phyloP scores from a whole-genome alignment of 345 rosid genomes.

The Odontarrhena argentea region DNA sequence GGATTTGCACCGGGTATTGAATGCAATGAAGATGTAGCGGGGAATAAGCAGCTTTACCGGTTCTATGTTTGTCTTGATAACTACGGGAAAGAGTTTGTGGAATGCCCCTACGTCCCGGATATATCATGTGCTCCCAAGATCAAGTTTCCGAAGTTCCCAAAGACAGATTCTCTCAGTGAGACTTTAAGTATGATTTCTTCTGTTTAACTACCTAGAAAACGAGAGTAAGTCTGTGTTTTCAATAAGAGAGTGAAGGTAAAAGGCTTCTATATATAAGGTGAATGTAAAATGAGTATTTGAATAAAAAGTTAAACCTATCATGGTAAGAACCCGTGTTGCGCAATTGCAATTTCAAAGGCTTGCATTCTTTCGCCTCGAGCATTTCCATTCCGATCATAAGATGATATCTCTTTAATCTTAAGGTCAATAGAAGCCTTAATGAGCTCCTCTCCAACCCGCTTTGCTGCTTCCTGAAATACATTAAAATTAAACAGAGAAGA shows the following conservation, averaged over 20 bases:
- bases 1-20: conserved; percentile 65
- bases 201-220: conserved; percentile 25
- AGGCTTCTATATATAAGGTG: conserved; percentile 6
- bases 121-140: conserved; percentile 54
- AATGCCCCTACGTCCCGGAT: conserved; percentile 61
- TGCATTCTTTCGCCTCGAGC: conserved; percentile 74
- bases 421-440: conserved; percentile 63
- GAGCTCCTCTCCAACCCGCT: conserved; percentile 81
- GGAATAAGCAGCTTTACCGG: conserved; percentile 65
- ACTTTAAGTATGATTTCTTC: conserved; percentile 19
- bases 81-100: conserved; percentile 56
- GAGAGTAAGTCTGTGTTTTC: neutral
- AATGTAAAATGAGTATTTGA: conserved; percentile 3
- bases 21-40: conserved; percentile 60
- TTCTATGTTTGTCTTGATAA: conserved; percentile 70
- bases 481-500: conserved; percentile 20
- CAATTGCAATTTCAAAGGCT: conserved; percentile 77
- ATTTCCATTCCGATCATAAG: conserved; percentile 81
- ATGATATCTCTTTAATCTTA: conserved; percentile 68
- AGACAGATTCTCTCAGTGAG: conserved; percentile 9
- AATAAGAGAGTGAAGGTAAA: conserved; percentile 27
- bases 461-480: conserved; percentile 72
- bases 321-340: conserved; percentile 70
- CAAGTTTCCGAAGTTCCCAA: conserved; percentile 59
- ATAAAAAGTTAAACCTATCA: conserved; percentile 37